Percentiles rank a stretch among this genome's conserved stretches.
These are phyloP conservation scores for Paramecium caudatum DNA, from an alignment of 73 alveolate genomes.

Conservation along the genomic window DNA sequence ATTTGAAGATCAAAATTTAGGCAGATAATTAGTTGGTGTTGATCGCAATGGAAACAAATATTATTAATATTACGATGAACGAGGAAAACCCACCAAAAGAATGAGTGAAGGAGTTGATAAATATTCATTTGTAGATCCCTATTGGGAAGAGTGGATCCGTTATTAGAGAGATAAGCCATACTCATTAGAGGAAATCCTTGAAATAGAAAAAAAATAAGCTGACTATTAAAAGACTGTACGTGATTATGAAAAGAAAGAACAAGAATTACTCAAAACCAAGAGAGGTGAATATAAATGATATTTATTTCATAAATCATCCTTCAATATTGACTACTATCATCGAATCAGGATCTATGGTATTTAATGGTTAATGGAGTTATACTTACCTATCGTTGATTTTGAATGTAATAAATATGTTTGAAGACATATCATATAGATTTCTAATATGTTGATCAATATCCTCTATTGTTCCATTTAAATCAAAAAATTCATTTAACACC, in stretches of 20 bases:
- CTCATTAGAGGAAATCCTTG: background rate
- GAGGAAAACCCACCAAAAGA: constrained; percentile 18
- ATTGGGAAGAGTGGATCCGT: constrained; percentile 54
- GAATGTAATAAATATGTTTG: no score
- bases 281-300: no score
- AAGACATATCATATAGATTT: no score
- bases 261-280: no score
- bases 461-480: no score
- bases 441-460: no score
- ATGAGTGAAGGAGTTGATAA: constrained; percentile 20
- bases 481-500: no score
- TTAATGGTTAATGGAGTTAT: no score
- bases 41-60: constrained; percentile 38
- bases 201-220: background rate
- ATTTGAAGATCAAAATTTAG: constrained; percentile 25
- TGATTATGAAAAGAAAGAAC: background rate
- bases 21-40: constrained; percentile 45
- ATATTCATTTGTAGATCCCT: constrained; percentile 54
- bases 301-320: no score
- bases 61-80: constrained; percentile 37
- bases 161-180: constrained; percentile 14
- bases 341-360: no score
- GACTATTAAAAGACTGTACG: background rate
- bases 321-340: no score
- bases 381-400: no score